Evolutionary conservation across 768 basidiomycete species (phyloP), one percentile per base, ranked within the genome.

Genomic region (Gymnopilus dilepis): DNA sequence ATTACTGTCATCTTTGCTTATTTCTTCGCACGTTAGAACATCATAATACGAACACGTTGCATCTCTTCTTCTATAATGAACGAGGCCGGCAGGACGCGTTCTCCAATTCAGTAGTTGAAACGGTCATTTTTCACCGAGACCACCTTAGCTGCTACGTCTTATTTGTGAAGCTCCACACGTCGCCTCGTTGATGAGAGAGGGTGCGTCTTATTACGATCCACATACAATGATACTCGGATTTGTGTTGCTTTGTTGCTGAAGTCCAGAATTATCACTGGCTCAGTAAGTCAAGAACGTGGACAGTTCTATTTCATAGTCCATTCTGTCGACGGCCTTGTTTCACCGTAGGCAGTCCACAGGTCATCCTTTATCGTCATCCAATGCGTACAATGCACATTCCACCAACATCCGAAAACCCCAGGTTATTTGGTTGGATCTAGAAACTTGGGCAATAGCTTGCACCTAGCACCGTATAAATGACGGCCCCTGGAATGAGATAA

Each of bases 141-240:
- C 17, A 4, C 19, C 28, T 31, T 8, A 2, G 0, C 17, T 30
- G 15, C n/a, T 8, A n/a, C 12, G 9, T 28, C 31, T n/a, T 50
- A 17, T n/a, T 9, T 11, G 26, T 3, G 9, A 15, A n/a, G 17
- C 47, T 17, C 47, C 47, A 50, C 26, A 31, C 47, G 4, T 50
- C 31, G 47, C 47, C 47, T 50, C 47, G 47, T 50, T 50, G 11
- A 31, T 31, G 47, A n/a, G 47, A 41, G 19, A 50, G 47, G n/a
- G 24, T 47, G 43, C 9, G 34, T 4, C 24, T 48, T n/a, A 28
- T 12, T 48, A 3, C 45, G 13, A 48, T 26, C 26, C 28, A 28
- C 26, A 28, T 30, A 48, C 24, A 17, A 5, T 26, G 7, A 26
- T 48, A 24, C 28, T 28, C 28, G 26, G 45, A 26, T 48, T 24